Evolutionary conservation across 2,329 filamentous ascomycete species (phyloP).

Genomic region (Apiospora koreana): DNA sequence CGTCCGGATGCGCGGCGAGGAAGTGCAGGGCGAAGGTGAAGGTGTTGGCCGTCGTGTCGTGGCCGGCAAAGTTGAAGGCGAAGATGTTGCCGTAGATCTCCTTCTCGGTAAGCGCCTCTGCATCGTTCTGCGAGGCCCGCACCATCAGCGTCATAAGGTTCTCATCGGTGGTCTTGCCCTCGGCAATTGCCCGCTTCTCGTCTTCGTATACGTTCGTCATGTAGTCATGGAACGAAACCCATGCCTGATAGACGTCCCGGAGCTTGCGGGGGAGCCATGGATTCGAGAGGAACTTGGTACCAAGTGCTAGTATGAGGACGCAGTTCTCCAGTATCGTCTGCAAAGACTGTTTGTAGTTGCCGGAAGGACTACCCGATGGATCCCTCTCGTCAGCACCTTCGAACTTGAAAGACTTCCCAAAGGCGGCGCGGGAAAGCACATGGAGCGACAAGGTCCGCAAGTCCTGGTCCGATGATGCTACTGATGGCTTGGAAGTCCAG

Average conservation of each 20-base stretch:
- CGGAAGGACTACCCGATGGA: not conserved
- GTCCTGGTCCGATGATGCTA: slow-evolving; percentile 15
- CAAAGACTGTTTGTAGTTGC: slow-evolving; percentile 20
- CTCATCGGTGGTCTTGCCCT: not conserved
- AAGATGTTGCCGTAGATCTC: slow-evolving; percentile 54
- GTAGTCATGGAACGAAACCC: slow-evolving; percentile 26
- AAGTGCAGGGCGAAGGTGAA: slow-evolving; percentile 43
- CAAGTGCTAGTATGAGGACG: slow-evolving; percentile 31
- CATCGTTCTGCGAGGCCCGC: slow-evolving; percentile 27
- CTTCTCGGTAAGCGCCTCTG: slow-evolving; percentile 31
- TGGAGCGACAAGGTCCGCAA: slow-evolving; percentile 17
- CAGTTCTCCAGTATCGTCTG: slow-evolving; percentile 32
- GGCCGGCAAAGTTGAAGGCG: slow-evolving; percentile 50
- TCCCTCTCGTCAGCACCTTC: slow-evolving; percentile 17
- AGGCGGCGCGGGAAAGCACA: slow-evolving; percentile 15
- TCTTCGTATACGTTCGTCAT: slow-evolving; percentile 34
- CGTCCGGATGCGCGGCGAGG: slow-evolving; percentile 43
- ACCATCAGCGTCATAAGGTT: slow-evolving; percentile 19
- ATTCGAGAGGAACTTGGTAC: slow-evolving; percentile 25
- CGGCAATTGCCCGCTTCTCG: slow-evolving; percentile 25
- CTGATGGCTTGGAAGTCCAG: slow-evolving; percentile 13
- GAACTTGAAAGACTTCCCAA: slow-evolving; percentile 19
- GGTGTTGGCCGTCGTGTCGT: slow-evolving; percentile 51
- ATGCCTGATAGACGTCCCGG: slow-evolving; percentile 22
- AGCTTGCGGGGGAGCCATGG: slow-evolving; percentile 20